Conservation (phyloP, 345 rosid genomes). For the Geranium rotundifolium region DNA sequence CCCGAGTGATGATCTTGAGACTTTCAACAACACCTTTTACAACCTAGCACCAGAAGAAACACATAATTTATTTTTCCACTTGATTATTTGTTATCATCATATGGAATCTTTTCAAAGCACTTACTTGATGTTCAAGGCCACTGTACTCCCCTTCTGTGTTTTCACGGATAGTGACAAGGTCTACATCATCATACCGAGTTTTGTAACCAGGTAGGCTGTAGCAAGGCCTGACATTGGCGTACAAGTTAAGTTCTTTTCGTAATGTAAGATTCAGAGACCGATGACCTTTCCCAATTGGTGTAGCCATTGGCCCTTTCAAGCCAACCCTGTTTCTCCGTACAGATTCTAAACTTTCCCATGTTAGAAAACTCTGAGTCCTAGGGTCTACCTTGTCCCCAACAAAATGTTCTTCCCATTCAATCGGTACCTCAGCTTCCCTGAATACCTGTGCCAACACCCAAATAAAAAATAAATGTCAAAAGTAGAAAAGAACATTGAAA, state of each 20-base stretch:
- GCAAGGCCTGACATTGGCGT: slow-evolving; percentile 98
- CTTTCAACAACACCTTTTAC: slow-evolving; percentile 99
- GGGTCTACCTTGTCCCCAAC: slow-evolving; percentile 80
- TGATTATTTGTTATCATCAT: neutral
- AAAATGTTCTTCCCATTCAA: slow-evolving; percentile 95
- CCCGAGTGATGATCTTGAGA: slow-evolving; percentile 91
- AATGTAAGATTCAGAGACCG: slow-evolving; percentile 87
- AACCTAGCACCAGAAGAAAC: slow-evolving; percentile 36
- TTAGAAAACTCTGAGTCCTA: slow-evolving; percentile 89
- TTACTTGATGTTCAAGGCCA: slow-evolving; percentile 98
- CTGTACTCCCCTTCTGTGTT: slow-evolving; percentile 99
- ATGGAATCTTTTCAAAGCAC: slow-evolving; percentile 9
- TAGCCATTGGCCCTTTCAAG: slow-evolving; percentile 99
- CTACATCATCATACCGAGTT: slow-evolving; percentile 81
- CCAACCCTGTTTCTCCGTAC: slow-evolving; percentile 78
- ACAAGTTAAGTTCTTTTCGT: slow-evolving; percentile 90
- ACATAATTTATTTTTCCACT: neutral
- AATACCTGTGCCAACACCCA: slow-evolving; percentile 36
- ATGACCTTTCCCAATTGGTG: slow-evolving; percentile 98
- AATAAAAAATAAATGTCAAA: neutral
- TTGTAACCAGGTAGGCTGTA: slow-evolving; percentile 95
- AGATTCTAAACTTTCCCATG: slow-evolving; percentile 97
- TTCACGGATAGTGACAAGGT: slow-evolving; percentile 92
- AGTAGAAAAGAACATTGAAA: neutral
- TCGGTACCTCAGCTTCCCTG: slow-evolving; percentile 68